Conservation (phyloP, 768 basidiomycete species). For the Mycena capillaripes region DNA sequence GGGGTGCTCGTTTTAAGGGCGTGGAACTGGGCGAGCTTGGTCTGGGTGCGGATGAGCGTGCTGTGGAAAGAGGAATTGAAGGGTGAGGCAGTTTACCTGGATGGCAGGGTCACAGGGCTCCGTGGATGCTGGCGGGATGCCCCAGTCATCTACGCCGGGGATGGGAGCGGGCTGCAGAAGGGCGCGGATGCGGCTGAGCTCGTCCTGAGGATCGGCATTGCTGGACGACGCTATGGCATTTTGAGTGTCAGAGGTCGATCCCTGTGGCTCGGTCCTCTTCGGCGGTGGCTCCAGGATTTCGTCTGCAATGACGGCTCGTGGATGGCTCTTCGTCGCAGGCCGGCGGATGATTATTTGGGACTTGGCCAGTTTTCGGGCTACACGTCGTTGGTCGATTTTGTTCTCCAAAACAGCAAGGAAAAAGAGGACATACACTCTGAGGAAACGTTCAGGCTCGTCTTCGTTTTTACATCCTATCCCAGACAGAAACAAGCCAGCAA, state of each 20-base stretch:
- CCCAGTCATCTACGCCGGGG: constrained; percentile 79
- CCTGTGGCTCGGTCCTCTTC: constrained; percentile 13
- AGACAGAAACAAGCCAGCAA: constrained; percentile 71
- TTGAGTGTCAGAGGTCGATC: constrained; percentile 36
- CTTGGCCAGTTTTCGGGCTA: constrained; percentile 61
- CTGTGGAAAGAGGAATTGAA: neutral
- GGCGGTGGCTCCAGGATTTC: constrained; percentile 49
- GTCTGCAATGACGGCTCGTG: constrained; percentile 65
- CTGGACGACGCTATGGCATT: constrained; percentile 38
- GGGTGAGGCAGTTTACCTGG: constrained; percentile 57
- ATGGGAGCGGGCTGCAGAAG: constrained; percentile 76
- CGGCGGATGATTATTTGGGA: constrained; percentile 74
- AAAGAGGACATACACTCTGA: constrained; percentile 57
- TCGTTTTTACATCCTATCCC: constrained; percentile 75
- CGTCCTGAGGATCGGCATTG: constrained; percentile 53
- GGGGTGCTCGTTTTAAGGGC: constrained; percentile 72
- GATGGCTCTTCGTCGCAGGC: constrained; percentile 61
- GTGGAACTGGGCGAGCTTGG: constrained; percentile 86
- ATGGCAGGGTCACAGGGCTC: constrained; percentile 74
- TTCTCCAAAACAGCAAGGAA: neutral
- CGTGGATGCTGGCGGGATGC: constrained; percentile 73
- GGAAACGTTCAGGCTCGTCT: constrained; percentile 49
- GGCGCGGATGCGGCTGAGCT: constrained; percentile 66
- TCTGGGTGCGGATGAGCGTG: constrained; percentile 55
- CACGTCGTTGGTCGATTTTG: neutral